A percentile compares a stretch with the other conserved stretches of the same genome.
phyloP scores from a whole-genome alignment of 345 rosid species.

The Combretum micranthum region DNA sequence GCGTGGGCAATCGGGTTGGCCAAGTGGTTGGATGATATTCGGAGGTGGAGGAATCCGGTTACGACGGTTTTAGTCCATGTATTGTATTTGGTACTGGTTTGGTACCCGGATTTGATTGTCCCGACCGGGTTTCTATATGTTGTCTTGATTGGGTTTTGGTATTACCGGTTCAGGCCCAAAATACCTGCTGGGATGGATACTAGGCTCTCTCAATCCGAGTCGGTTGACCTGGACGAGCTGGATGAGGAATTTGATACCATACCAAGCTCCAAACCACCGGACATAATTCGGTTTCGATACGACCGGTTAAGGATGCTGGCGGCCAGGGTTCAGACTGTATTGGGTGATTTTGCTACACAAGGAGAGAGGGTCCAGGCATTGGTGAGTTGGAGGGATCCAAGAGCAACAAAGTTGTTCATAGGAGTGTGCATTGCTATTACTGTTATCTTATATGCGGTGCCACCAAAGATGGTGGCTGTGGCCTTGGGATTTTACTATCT shows the following conservation, averaged over 20 bases:
- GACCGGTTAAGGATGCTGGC: slow-evolving; percentile 84
- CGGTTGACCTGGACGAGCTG: slow-evolving; percentile 77
- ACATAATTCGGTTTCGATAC: slow-evolving; percentile 61
- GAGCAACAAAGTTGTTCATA: slow-evolving; percentile 85
- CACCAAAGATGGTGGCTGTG: slow-evolving; percentile 95
- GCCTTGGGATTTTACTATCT: slow-evolving; percentile 90
- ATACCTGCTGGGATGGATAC: slow-evolving; percentile 93
- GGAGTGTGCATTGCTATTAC: slow-evolving; percentile 74
- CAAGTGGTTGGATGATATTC: slow-evolving; percentile 71
- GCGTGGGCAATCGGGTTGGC: slow-evolving; percentile 95
- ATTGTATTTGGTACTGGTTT: slow-evolving; percentile 78
- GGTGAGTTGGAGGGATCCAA: slow-evolving; percentile 98
- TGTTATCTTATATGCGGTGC: slow-evolving; percentile 57
- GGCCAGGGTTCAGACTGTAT: slow-evolving; percentile 73
- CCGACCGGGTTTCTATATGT: slow-evolving; percentile 87
- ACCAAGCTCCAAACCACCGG: slow-evolving; percentile 77
- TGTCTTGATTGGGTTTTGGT: slow-evolving; percentile 85
- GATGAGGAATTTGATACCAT: slow-evolving; percentile 93
- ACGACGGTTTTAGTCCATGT: slow-evolving; percentile 81
- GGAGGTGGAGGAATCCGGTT: slow-evolving; percentile 82
- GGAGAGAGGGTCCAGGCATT: slow-evolving; percentile 87
- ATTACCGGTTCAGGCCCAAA: slow-evolving; percentile 79
- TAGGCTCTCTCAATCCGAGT: slow-evolving; percentile 73
- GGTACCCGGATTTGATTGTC: slow-evolving; percentile 89
- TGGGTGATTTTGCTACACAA: slow-evolving; percentile 95